phyloP scores from a whole-genome alignment of 805 yeast genomes.

The Zygoascus biomembranicola region DNA sequence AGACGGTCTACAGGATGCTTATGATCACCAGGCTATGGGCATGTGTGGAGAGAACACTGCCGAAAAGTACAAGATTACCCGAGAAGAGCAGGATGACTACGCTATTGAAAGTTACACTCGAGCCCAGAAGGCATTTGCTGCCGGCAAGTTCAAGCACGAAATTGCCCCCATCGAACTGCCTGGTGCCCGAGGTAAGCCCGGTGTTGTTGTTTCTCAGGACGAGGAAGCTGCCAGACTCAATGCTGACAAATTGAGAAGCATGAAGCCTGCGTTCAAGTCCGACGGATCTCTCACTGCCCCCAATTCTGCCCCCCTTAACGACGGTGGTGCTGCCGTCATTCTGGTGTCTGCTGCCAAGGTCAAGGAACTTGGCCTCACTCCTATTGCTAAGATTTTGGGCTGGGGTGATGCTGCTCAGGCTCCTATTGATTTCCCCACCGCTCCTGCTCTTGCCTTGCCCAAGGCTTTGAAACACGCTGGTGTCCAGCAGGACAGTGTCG shows the following conservation, averaged over 20 bases:
- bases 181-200: conserved; percentile 86
- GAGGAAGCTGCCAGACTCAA: conserved; percentile 78
- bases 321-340: conserved; percentile 95
- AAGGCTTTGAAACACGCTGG: conserved; percentile 89
- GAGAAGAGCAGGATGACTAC: conserved; percentile 84
- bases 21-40: conserved; percentile 87
- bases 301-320: conserved; percentile 92
- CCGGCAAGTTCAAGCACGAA: conserved; percentile 76
- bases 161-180: conserved; percentile 82
- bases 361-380: conserved; percentile 77
- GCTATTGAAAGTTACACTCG: conserved; percentile 80
- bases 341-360: conserved; percentile 79
- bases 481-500: conserved; percentile 56
- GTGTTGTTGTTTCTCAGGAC: conserved; percentile 58
- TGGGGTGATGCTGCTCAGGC: conserved; percentile 99
- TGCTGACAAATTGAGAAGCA: conserved; percentile 65
- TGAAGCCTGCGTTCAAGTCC: conserved; percentile 90
- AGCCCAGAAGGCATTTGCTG: conserved; percentile 71
- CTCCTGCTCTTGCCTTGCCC: conserved; percentile 92
- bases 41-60: conserved; percentile 97
- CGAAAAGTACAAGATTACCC: conserved; percentile 60
- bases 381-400: conserved; percentile 80
- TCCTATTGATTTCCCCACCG: conserved; percentile 92
- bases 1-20: conserved; percentile 93
- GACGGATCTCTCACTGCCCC: conserved; percentile 98